A percentile compares a stretch with the other conserved stretches of the same genome.
These are phyloP conservation scores for Endotrypanum monterogeii DNA, from an alignment of 208 protist species.

Conservation along the genomic window DNA sequence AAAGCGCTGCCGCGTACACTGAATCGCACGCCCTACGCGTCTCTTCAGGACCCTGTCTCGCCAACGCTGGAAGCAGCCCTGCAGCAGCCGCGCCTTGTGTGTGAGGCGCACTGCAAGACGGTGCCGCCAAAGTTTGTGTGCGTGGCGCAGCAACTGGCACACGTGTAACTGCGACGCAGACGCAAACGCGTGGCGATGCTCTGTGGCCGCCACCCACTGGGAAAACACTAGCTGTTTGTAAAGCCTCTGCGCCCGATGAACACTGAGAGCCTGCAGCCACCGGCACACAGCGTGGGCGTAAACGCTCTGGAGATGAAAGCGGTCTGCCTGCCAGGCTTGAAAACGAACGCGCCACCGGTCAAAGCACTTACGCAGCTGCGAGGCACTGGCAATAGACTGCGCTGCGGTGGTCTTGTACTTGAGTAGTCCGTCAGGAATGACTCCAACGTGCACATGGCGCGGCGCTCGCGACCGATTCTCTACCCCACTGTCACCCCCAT, in stretches of 20 bases:
- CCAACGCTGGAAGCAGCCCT: slow-evolving; percentile 37
- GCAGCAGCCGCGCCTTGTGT: slow-evolving; percentile 9
- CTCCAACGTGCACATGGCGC: slow-evolving; percentile 6
- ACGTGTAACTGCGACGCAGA: slow-evolving; percentile 12
- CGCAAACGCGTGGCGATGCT: slow-evolving; percentile 1
- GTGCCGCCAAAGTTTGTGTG: slow-evolving; percentile 15
- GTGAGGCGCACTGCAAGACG: slow-evolving; percentile 2
- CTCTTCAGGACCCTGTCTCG: slow-evolving; percentile 16
- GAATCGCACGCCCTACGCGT: slow-evolving; percentile 1
- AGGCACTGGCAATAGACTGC: slow-evolving; percentile 2
- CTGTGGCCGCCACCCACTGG: slow-evolving; percentile 13
- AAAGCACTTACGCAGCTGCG: slow-evolving; percentile 17
- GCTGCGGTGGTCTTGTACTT: slow-evolving; percentile 24
- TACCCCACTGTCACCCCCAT: background rate
- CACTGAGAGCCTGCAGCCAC: slow-evolving; percentile 16
- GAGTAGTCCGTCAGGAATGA: background rate
- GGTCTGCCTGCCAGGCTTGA: slow-evolving; percentile 13
- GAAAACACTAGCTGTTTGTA: slow-evolving; percentile 8
- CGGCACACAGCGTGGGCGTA: slow-evolving; percentile 4
- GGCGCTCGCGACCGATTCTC: slow-evolving; percentile 8
- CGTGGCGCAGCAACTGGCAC: slow-evolving; percentile 6
- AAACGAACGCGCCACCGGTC: slow-evolving; percentile 8
- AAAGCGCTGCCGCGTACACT: background rate
- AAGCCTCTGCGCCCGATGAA: slow-evolving; percentile 1
- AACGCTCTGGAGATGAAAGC: slow-evolving; percentile 5